A percentile compares a stretch with the other conserved stretches of the same genome.
phyloP scores from a whole-genome alignment of 495 filamentous ascomycete species.

The Xylaria sp. region DNA sequence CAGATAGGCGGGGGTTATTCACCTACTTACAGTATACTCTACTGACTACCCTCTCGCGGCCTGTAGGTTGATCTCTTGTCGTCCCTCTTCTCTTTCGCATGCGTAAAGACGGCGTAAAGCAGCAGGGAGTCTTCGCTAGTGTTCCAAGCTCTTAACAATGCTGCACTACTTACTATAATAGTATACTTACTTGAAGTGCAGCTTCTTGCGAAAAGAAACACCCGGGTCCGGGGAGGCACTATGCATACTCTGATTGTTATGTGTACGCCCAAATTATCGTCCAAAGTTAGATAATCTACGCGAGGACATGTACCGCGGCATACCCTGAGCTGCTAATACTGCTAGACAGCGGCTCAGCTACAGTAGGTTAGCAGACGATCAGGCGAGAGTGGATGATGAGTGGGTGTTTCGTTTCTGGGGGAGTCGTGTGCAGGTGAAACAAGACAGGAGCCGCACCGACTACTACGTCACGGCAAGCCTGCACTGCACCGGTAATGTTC shows the following conservation, averaged over 20 bases:
- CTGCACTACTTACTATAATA: background rate
- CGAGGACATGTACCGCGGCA: constrained; percentile 6
- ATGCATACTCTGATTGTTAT: too few species aligned
- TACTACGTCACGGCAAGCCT: constrained; percentile 15
- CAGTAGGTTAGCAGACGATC: background rate
- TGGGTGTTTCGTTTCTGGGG: constrained; percentile 12
- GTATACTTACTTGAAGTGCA: background rate
- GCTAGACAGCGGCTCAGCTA: background rate
- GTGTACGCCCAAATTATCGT: background rate
- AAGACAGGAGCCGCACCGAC: constrained; percentile 2
- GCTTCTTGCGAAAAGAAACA: background rate
- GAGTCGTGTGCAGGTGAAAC: constrained; percentile 12
- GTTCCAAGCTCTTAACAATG: background rate
- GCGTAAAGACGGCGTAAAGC: background rate
- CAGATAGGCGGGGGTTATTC: constrained; percentile 2
- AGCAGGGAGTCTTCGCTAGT: background rate
- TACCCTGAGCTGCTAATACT: background rate
- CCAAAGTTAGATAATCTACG: background rate
- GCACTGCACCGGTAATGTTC: background rate
- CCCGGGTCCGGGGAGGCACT: background rate
- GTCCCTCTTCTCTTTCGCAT: too few species aligned
- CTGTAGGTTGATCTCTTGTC: background rate
- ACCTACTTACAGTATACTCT: background rate
- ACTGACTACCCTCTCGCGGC: background rate
- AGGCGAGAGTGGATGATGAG: background rate